Base-by-base conservation (phyloP, 768 basidiomycete species). In the Mycena sanguinolenta region DNA sequence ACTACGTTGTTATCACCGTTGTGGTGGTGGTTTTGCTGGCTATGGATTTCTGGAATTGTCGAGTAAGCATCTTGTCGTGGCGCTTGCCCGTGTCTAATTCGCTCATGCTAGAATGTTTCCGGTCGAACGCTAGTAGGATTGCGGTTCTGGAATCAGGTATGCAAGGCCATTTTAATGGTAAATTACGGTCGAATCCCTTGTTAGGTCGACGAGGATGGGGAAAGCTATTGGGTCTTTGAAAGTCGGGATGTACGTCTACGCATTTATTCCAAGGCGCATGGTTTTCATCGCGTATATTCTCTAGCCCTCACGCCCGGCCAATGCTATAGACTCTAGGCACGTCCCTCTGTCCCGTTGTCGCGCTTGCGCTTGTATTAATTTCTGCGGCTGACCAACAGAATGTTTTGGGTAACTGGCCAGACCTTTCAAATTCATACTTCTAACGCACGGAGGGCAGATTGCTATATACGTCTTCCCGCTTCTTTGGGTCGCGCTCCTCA, bases 1-100 rank as follows among this genome's bases (percentile, higher is more conserved):
- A 96, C 78, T 99, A 96, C 80, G 97, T 99, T 25, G 87, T 99
- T 71, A 95, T 96, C 54, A 97, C 96, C 28, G 97, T 99, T 4
- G 81, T 89, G 12, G 97, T 99, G 0, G 98, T 99, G 25, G 91
- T 98, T 2, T 85, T 99, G 19, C 89, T 99, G 28, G 94, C 97
- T 0, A 93, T 97, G 89, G 98, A 99, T 82, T 99, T 99, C 80
- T 99, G 97, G 98, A 98, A 97, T 75, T 96, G 95, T 74, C 85
- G 96, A 79, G 95, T 96, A 76, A 69, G 89, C 69, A 32, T 55
- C n/a, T 10, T 46, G 19, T 42, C 12, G 39, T 44, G 28, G 28
- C 42, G 62, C 58, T n/a, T 64, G 25, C 66, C 58, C 30, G 52
- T 25, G 62, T 34, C 28, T 67, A n/a, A 69, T 23, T 28, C 16